These are phyloP conservation scores for Aspergillus nomiae DNA, from an alignment of 2,329 filamentous ascomycete genomes.

Conservation along the genomic window DNA sequence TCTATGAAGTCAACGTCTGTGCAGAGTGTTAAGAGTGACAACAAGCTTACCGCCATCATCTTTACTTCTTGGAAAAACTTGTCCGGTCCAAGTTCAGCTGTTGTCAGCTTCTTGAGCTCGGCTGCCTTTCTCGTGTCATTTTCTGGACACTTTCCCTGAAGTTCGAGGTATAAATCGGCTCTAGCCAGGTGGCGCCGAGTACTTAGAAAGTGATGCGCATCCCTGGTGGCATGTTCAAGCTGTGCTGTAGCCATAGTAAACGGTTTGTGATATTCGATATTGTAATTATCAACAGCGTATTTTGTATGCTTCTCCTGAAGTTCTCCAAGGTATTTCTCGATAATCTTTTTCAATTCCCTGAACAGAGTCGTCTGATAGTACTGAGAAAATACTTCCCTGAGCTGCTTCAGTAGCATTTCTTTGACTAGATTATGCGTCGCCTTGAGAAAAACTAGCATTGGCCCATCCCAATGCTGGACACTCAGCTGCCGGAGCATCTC, in stretches of 20 bases:
- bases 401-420: conserved; percentile 45
- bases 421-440: conserved; percentile 33
- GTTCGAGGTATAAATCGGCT: conserved; percentile 12
- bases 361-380: conserved; percentile 40
- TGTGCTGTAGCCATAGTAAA: conserved; percentile 53
- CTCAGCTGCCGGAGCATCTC: conserved; percentile 60
- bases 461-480: conserved; percentile 60
- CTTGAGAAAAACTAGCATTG: conserved; percentile 48
- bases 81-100: conserved; percentile 35
- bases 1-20: conserved; percentile 28
- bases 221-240: conserved; percentile 25
- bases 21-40: background rate
- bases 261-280: conserved; percentile 57
- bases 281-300: conserved; percentile 54
- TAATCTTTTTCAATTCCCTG: conserved; percentile 37
- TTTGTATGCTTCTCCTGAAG: conserved; percentile 43
- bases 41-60: conserved; percentile 44
- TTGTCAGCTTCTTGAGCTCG: conserved; percentile 28
- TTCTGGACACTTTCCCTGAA: conserved; percentile 15
- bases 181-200: conserved; percentile 24
- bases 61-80: conserved; percentile 39
- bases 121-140: conserved; percentile 24
- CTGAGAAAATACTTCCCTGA: conserved; percentile 43
- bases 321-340: conserved; percentile 50
- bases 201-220: conserved; percentile 15